Base-by-base conservation (phyloP, 805 yeast genomes). In the Jamesozyma piceae region DNA sequence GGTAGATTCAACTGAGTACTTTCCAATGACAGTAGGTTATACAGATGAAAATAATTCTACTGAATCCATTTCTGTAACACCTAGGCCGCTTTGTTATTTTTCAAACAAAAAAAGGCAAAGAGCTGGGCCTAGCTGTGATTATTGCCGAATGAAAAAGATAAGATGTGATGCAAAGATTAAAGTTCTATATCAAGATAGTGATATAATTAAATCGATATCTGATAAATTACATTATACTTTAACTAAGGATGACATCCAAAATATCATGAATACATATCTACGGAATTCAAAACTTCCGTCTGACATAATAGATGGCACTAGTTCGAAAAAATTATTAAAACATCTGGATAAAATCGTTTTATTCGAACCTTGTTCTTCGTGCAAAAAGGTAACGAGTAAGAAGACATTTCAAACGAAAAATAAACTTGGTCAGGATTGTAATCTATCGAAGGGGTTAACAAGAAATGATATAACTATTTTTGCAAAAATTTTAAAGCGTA, bases 61-160 rank as follows among this genome's bases (percentile, higher is more conserved):
- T n/a, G 6, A 6, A 13, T n/a, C 18, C 17, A 5, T 30, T 9
- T 30, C 33, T 14, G 17, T 13, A 14, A 24, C 9, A 5, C 6
- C 19, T 9, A 22, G 6, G 14, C 11, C 18, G 15, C 26, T 22
- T 18, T 20, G 19, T 13, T 34, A 9, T 26, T 35, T 21, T 37
- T 14, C 28, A 10, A 24, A 9, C 15, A 47, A 39, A 27, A 55
- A 62, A 42, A 55, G 87, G 51, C 89, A 82, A 62, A 64, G 90
- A 45, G 66, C 75, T 17, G 88, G 90, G 0, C 88, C 88, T 2
- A 76, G 83, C 33, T 82, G 90, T 60, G 88, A 82, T 57, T 65
- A 74, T 38, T 82, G 90, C 58, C 67, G 88, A 42, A 54, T 74
- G 14, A 70, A 86, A 44, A 82, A 82, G 56, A 81, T 80, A 44